Evolutionary conservation across 2,329 filamentous ascomycete genomes (phyloP).

Genomic region (Neophaeococcomyces aloes): DNA sequence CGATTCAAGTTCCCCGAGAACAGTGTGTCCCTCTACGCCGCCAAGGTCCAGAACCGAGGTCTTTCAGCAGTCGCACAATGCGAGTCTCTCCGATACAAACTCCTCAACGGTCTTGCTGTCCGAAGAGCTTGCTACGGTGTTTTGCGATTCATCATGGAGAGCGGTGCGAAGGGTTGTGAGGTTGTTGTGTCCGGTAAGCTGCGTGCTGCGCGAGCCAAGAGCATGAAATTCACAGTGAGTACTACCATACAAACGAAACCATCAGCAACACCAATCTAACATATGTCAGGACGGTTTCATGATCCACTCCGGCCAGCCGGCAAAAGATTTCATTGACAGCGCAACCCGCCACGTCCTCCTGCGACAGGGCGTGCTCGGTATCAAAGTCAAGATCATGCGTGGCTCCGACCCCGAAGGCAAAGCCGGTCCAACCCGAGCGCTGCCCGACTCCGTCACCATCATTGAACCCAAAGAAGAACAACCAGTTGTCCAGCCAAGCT

Average conservation of each 20-base stretch:
- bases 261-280: background rate
- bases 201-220: slow-evolving; percentile 96
- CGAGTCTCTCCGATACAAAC: slow-evolving; percentile 99
- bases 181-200: slow-evolving; percentile 99
- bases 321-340: slow-evolving; percentile 98
- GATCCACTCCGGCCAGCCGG: slow-evolving; percentile 99
- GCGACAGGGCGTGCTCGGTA: slow-evolving; percentile 98
- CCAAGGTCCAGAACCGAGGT: slow-evolving; percentile 99
- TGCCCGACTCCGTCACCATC: slow-evolving; percentile 97
- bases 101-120: slow-evolving; percentile 98
- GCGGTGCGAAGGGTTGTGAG: slow-evolving; percentile 98
- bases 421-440: slow-evolving; percentile 90
- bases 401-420: slow-evolving; percentile 99
- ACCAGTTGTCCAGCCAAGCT: slow-evolving; percentile 85
- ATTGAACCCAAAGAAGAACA: slow-evolving; percentile 99
- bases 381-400: slow-evolving; percentile 99
- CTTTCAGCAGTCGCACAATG: slow-evolving; percentile 99
- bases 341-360: slow-evolving; percentile 99
- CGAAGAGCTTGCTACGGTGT: slow-evolving; percentile 99
- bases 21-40: slow-evolving; percentile 98
- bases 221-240: slow-evolving; percentile 98
- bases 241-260: background rate
- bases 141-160: slow-evolving; percentile 99
- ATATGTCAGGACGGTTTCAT: slow-evolving; percentile 78
- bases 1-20: slow-evolving; percentile 99